Base-by-base conservation (phyloP, 495 filamentous ascomycete genomes). In the Xylaria venustula region DNA sequence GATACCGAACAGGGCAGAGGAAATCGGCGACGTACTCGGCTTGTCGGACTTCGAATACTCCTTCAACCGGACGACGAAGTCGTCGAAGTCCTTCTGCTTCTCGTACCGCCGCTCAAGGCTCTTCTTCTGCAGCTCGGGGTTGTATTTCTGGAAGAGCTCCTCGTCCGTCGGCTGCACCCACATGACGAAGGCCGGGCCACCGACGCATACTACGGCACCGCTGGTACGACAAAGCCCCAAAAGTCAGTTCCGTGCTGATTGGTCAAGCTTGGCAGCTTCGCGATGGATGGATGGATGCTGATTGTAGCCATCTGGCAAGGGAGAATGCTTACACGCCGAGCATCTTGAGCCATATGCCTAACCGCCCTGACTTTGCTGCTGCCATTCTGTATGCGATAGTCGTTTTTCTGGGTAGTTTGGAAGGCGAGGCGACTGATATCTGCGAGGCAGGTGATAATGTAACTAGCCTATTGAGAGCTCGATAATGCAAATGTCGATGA, bases 1-100 rank as follows among this genome's bases (percentile, higher is more conserved):
- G 7, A 2, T 14, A 15, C 2, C 12, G 62, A 50, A 12, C 8
- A 9, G 25, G 45, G 37, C 25, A 7, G 3, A 14, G 53, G 0
- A n/a, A n/a, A 17, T 19, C 34, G 26, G 41, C n/a, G 0, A 67
- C 77, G 23, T 68, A 79, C 73, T 95, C 40, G 90, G 89, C 75
- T 95, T 96, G 69, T 92, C 85, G 0, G 89, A 92, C 73, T 93
- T 96, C 8, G 91, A 90, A 78, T 93, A 90, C 65, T 93, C 82
- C 81, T 93, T 96, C 70, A 98, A 75, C 64, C 85, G 87, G 25
- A 60, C 80, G 32, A 98, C 87, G 67, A 95, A 97, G 57, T 93
- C 84, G 66, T 95, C 88, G 70, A 96, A 93, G 22, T 96, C 92
- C 76, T 95, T 81, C 64, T 91, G 84, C 54, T 81, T 83, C 64